These are phyloP conservation scores for Argentina anserina DNA, from an alignment of 306 rosid genomes.

Conservation along the genomic window DNA sequence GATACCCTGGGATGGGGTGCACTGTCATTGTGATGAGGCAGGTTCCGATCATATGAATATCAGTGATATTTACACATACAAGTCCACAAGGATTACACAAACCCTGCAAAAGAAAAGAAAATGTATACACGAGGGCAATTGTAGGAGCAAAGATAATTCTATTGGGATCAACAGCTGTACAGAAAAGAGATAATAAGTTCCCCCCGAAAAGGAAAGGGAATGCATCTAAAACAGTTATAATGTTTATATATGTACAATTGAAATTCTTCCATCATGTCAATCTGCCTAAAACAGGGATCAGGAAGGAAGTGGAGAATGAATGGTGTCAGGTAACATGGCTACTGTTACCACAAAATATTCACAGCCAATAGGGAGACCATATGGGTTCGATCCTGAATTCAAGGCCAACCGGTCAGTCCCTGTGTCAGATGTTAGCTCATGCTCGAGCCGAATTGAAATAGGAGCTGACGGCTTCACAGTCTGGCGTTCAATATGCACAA, in stretches of 20 bases:
- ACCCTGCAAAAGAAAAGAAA: too few relatives aligned
- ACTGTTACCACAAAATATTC: slow-evolving; percentile 93
- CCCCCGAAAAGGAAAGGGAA: slow-evolving; percentile 45
- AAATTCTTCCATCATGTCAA: slow-evolving; percentile 89
- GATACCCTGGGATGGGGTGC: neutral
- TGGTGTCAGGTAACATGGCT: slow-evolving; percentile 95
- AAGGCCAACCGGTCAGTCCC: slow-evolving; percentile 71
- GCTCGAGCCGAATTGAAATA: slow-evolving; percentile 33
- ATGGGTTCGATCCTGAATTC: slow-evolving; percentile 96
- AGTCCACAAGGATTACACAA: neutral
- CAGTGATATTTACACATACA: slow-evolving; percentile 32
- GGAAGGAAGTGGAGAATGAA: slow-evolving; percentile 94
- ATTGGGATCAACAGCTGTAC: slow-evolving; percentile 59
- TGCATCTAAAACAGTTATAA: slow-evolving; percentile 32
- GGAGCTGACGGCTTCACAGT: slow-evolving; percentile 48
- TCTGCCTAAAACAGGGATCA: slow-evolving; percentile 80
- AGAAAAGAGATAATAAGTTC: slow-evolving; percentile 31
- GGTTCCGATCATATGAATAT: neutral
- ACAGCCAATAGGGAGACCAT: slow-evolving; percentile 91
- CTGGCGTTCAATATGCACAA: slow-evolving; percentile 93
- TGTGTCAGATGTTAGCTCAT: slow-evolving; percentile 44
- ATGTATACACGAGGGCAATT: slow-evolving; percentile 5
- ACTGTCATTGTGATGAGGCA: neutral
- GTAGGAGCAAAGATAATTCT: slow-evolving; percentile 32
- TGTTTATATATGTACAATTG: slow-evolving; percentile 58